Evolutionary conservation across 2,329 filamentous ascomycete species (phyloP), one percentile per base, ranked within the genome.

Genomic region (Aspergillus sp.): DNA sequence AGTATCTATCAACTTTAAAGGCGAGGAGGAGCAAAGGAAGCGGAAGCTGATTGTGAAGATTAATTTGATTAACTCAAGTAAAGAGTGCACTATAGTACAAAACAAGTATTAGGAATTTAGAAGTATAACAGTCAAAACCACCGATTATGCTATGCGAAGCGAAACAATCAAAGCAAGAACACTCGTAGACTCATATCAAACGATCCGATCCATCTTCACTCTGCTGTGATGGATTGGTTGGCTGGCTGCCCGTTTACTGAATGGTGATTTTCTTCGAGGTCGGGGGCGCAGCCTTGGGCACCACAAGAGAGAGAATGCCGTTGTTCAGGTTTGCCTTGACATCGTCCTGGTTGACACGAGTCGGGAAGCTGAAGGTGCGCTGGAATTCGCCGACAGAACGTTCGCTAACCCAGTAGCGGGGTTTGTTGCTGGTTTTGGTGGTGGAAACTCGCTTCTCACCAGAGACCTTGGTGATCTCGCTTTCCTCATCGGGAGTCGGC

Each of bases 251-350:
- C 15, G 2, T 11, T 70, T 80, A 86, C 77, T 85, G 78, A 61
- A 87, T 82, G 58, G 74, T 77, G 66, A 87, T 84, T 73, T 79
- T 83, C 72, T 80, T 80, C 50, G 75, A 67, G 56, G 73, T 71
- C 6, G 79, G 75, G 14, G 77, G 76, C 57, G 76, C 70, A 23
- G 79, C 77, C 76, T 86, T 87, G 2, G 85, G 85, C 7, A 87
- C 80, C 6, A 80, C 66, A 43, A 87, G 79, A 55, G 75, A 80
- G 53, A 87, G 71, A 54, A 87, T 79, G 11, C 85, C 85, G 65
- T 87, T 80, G 76, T 83, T 86, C 70, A 87, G 68, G 53, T 74
- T 82, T 19, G 85, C 85, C 73, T 81, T 84, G 64, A 87, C 84
- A n/a, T 72, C 76, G 33, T 87, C 84, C 67, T 86, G 84, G 62